Evolutionary conservation across 257 asterid species (phyloP), one percentile per base, ranked within the genome.

Genomic region (Lithospermum erythrorhizon): DNA sequence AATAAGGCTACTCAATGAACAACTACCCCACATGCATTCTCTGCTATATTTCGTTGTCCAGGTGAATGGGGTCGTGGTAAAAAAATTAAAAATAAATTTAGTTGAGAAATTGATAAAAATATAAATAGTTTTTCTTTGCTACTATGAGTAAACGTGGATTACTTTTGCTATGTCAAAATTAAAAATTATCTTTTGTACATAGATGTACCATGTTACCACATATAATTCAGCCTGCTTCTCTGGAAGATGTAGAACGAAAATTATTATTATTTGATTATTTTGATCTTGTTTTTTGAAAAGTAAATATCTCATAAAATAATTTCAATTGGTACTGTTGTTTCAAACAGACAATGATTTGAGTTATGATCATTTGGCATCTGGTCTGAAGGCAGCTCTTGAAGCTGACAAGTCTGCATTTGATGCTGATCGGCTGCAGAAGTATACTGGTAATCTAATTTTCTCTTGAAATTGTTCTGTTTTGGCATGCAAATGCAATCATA

Each of bases 301-400:
- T 48, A 21, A 14, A 17, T 27, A 55, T 65, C 61, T 64, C 29
- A 16, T 41, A n/a, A 27, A 21, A 11, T 23, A 23, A 6, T 55
- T 3, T 47, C 11, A 56, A 9, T 22, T 45, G n/a, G n/a, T 55
- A 19, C 16, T 4, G 9, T 5, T 53, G 1, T 20, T 21, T 19
- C 53, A 64, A 61, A 80, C 65, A 93, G 99, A 93, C 69, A 71
- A 80, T 71, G 97, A 89, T 45, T 58, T 93, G 82, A 86, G 70
- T 60, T 93, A 93, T 67, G 99, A 86, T 72, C 84, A 86, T 76
- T 76, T 93, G 73, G 99, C 97, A 64, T 81, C 77, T 49, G 97
- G 99, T 57, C 58, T 93, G 62, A 89, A 84, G 80, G 90, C 63
- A 72, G 83, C 94, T 70, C 94, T 89, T 68, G 79, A 76, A 72